A percentile compares a stretch with the other conserved stretches of the same genome.
Evolutionary conservation across 2,329 filamentous ascomycete genomes (phyloP).

Genomic region (Cladorrhinum sp.): DNA sequence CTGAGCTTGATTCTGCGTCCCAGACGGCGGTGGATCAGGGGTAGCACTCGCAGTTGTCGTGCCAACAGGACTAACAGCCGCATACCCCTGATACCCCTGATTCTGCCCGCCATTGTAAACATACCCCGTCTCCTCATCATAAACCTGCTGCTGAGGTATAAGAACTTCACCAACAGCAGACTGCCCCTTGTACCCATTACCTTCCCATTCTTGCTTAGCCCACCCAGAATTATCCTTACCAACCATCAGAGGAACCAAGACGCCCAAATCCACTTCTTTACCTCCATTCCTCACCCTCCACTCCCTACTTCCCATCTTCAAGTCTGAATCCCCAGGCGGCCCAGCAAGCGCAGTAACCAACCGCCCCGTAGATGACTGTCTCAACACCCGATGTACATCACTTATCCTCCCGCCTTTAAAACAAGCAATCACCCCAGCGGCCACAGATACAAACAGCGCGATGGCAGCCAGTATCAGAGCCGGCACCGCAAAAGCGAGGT

Average conservation of each 20-base stretch:
- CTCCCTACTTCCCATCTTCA: background rate
- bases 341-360: background rate
- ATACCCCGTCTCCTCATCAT: background rate
- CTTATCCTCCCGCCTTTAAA: background rate
- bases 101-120: background rate
- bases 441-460: background rate
- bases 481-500: background rate
- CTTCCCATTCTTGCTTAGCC: background rate
- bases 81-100: background rate
- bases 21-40: background rate
- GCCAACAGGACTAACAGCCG: background rate
- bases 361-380: background rate
- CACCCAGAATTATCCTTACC: background rate
- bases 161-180: background rate
- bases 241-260: background rate
- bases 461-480: background rate
- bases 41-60: background rate
- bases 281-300: background rate
- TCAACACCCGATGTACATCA: background rate
- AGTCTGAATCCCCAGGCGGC: background rate
- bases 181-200: background rate
- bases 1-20: constrained; percentile 18
- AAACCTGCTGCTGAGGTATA: background rate
- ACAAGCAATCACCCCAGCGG: background rate
- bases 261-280: background rate